phyloP scores from a whole-genome alignment of 2,329 filamentous ascomycete genomes.

The Beauveria sp. region DNA sequence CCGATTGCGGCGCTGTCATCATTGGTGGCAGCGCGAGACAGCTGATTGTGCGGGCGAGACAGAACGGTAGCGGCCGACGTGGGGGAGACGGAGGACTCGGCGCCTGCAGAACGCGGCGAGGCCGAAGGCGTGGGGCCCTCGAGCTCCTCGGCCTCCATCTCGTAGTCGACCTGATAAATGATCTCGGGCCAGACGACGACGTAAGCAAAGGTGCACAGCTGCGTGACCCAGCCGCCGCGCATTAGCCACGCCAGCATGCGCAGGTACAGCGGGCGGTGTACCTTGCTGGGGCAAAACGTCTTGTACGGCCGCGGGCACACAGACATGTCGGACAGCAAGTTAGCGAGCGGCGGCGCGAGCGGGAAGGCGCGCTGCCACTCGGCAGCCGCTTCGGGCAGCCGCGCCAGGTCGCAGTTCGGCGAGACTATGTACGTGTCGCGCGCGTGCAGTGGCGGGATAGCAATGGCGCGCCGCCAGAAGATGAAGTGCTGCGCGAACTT shows the following conservation, averaged over 20 bases:
- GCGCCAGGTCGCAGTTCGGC: constrained; percentile 74
- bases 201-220: constrained; percentile 86
- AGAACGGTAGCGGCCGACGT: neutral
- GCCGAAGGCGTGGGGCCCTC: constrained; percentile 19
- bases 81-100: constrained; percentile 15
- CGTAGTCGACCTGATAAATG: constrained; percentile 69
- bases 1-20: neutral
- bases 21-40: neutral
- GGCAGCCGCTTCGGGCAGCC: constrained; percentile 59
- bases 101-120: constrained; percentile 22
- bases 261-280: constrained; percentile 81
- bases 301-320: constrained; percentile 77
- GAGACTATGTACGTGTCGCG: constrained; percentile 88
- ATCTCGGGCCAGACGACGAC: constrained; percentile 78
- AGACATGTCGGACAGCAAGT: constrained; percentile 80
- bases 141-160: constrained; percentile 59
- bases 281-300: constrained; percentile 75
- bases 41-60: constrained; percentile 7
- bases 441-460: constrained; percentile 83
- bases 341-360: constrained; percentile 71
- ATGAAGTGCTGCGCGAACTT: constrained; percentile 89
- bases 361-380: constrained; percentile 76
- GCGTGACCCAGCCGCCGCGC: constrained; percentile 86
- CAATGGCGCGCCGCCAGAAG: constrained; percentile 88
- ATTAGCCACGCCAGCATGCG: constrained; percentile 90